Conservation (phyloP, 768 basidiomycete species). For the Kwoniella bestiolae region DNA sequence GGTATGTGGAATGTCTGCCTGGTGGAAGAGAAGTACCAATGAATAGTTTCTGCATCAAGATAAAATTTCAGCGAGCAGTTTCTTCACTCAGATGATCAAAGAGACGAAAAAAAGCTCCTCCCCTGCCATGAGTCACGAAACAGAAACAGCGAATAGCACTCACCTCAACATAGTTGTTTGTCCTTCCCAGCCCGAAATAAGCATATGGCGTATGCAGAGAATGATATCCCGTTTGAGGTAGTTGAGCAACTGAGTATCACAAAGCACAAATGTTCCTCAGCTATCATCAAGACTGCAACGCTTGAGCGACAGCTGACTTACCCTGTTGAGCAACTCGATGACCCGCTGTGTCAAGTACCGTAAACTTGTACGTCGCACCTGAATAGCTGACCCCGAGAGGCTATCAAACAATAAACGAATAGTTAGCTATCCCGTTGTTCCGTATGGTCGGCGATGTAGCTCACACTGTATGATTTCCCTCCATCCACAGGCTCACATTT, state of each 20-base stretch:
- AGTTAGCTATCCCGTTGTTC: neutral
- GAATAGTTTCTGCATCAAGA: constrained; percentile 70
- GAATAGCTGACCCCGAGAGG: constrained; percentile 93
- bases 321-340: constrained; percentile 87
- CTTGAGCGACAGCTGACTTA: constrained; percentile 50
- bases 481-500: constrained; percentile 71
- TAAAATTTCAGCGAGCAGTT: neutral
- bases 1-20: constrained; percentile 76
- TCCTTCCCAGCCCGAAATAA: constrained; percentile 94
- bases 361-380: constrained; percentile 95
- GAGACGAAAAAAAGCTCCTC: too few species aligned
- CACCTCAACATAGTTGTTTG: constrained; percentile 95
- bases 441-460: constrained; percentile 32
- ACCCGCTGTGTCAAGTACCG: constrained; percentile 88
- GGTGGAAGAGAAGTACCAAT: constrained; percentile 85
- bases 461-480: constrained; percentile 72
- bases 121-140: too few species aligned
- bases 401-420: constrained; percentile 64
- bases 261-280: neutral
- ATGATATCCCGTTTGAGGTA: constrained; percentile 91
- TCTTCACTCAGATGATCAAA: too few species aligned
- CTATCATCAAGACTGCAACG: neutral
- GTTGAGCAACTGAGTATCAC: constrained; percentile 72
- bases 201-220: constrained; percentile 88
- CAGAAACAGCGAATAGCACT: too few species aligned